Base-by-base conservation (phyloP, 768 basidiomycete genomes). In the Panaeolus cyanescens region DNA sequence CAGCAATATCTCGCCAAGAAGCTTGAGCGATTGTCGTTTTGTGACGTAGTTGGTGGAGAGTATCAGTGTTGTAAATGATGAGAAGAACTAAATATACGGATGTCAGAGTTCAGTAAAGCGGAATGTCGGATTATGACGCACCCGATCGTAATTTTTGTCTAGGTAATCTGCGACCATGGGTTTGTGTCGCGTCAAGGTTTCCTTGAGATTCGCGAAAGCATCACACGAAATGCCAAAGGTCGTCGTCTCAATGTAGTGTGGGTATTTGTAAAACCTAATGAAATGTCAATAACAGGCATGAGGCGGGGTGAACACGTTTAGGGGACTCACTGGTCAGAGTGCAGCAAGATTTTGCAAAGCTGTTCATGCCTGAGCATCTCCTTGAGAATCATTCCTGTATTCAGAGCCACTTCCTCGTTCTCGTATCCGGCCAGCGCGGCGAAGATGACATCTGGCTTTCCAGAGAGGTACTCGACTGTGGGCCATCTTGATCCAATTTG, bases 141-240 rank as follows among this genome's bases (percentile, higher is more conserved):
- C 95, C 63, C 93, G 84, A 68, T 99, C 97, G 71, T 99, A 99
- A 73, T 98, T 95, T 82, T 90, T 92, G 73, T 99, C 97, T 6
- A 99, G 83, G 72, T 95, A 99, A 62, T 93, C 90, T 0, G 96
- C 96, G 0, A 99, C 97, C 94, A 99, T 98, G 5, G 94, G 86
- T 73, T 99, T 99, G 75, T 99, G 97, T 64, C 93, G 85, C 25
- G 97, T 99, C 34, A 99, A 80, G 4, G 93, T 96, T 77, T 99
- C 97, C 83, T 98, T 99, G 73, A 99, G 83, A 73, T 97, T 99
- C 15, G 93, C 92, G 68, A 97, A 97, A 3, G 96, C 96, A 72
- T 99, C 97, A 66, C 96, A 98, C 0, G 96, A 98, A 62, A 98
- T 94, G 7, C 97, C 96, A 70, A 99, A 99, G 19, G 96, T 97